phyloP scores from a whole-genome alignment of 2,329 filamentous ascomycete genomes.

The Apiospora rasikravindrae region DNA sequence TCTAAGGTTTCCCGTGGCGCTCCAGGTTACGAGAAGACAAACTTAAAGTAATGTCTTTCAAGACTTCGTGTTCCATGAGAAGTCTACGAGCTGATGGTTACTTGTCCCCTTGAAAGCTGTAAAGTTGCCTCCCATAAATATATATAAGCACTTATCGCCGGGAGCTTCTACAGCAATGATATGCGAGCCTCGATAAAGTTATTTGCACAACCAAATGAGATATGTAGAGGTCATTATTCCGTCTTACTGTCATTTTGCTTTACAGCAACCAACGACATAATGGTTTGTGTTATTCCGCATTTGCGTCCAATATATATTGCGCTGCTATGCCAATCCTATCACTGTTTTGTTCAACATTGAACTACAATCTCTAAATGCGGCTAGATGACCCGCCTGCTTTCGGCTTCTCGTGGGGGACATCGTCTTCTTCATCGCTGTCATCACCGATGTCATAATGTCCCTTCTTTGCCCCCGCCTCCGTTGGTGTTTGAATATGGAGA shows the following conservation, averaged over 20 bases:
- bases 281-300: not conserved
- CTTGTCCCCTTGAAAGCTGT: not conserved
- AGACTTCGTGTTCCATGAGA: not conserved
- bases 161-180: too few relatives aligned
- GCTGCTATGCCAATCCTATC: not conserved
- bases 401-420: constrained; percentile 29
- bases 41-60: not conserved
- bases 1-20: not conserved
- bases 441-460: constrained; percentile 66
- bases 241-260: too few relatives aligned
- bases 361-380: not conserved
- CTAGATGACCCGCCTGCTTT: constrained; percentile 21
- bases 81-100: not conserved
- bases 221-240: too few relatives aligned
- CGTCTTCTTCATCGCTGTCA: constrained; percentile 60
- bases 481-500: constrained; percentile 57
- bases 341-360: not conserved
- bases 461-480: constrained; percentile 43
- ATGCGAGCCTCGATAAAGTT: too few relatives aligned
- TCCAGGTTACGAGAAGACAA: not conserved
- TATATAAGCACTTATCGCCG: not conserved
- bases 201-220: too few relatives aligned
- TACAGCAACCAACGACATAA: too few relatives aligned
- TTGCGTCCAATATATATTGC: not conserved
- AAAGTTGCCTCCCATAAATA: not conserved